These are phyloP conservation scores for Chaetoceros tenuissimus DNA, from an alignment of 108 stramenopile genomes.

Conservation along the genomic window DNA sequence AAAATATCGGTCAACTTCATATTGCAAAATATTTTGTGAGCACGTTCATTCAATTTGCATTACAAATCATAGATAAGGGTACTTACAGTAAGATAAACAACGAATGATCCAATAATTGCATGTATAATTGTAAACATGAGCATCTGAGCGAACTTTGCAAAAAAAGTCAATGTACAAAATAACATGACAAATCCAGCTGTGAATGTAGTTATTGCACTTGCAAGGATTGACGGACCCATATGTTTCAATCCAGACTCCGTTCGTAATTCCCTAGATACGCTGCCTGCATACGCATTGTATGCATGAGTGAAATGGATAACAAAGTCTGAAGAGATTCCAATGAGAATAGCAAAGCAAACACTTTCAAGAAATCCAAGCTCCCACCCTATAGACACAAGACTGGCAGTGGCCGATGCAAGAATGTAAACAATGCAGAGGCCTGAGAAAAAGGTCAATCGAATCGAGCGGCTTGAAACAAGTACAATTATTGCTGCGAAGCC, in stretches of 20 bases:
- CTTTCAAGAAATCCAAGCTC: slow-evolving; percentile 37
- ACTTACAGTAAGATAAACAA: not conserved
- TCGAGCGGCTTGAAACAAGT: slow-evolving; percentile 28
- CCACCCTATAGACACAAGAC: slow-evolving; percentile 38
- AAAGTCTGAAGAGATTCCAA: slow-evolving; percentile 43
- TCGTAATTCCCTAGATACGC: slow-evolving; percentile 12
- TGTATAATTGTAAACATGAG: not conserved
- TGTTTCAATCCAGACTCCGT: slow-evolving; percentile 28
- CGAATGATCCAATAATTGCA: not conserved
- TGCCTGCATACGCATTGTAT: slow-evolving; percentile 23
- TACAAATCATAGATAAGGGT: too few species aligned
- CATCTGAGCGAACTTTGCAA: not conserved
- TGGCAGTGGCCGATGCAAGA: slow-evolving; percentile 37
- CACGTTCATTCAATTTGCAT: too few species aligned
- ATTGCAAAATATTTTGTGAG: too few species aligned
- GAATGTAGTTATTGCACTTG: slow-evolving; percentile 40
- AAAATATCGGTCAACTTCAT: not conserved
- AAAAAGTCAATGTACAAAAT: slow-evolving; percentile 25
- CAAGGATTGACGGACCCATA: slow-evolving; percentile 49
- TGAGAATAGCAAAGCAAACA: slow-evolving; percentile 49
- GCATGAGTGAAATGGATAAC: slow-evolving; percentile 50
- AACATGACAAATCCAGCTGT: slow-evolving; percentile 34
- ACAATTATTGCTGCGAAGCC: slow-evolving; percentile 29
- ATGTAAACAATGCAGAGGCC: slow-evolving; percentile 35
- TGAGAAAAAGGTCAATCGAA: slow-evolving; percentile 31